Base-by-base conservation (phyloP, 192 early-diverging fungal genomes). In the Umbelopsis sp. region DNA sequence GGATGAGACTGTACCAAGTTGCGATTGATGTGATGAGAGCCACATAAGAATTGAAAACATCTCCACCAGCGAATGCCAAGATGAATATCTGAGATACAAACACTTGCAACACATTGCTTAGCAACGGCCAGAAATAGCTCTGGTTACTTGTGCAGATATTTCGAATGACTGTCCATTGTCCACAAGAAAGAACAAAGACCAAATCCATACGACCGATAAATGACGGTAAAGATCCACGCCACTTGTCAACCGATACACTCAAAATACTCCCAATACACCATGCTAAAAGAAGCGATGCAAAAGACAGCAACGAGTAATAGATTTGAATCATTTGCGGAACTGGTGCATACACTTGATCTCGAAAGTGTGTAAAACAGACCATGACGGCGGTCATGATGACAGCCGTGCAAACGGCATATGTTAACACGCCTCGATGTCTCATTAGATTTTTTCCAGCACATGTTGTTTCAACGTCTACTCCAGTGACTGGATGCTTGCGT, bases 151-250 rank as follows among this genome's bases (percentile, higher is more conserved):
- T 61, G 33, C 55, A 61, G 7, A 61, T 12, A 5, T 2, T 35
- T 35, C 55, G 55, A 35, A 61, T 61, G 7, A 61, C 55, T 33
- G 25, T 61, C 55, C 55, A 61, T 33, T 61, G 55, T 30, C 55
- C 55, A 61, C 55, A 61, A 5, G 55, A 61, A 30, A 61, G 55
- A 3, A 61, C 30, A 37, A 33, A 61, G 2, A 61, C 1, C 1
- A 61, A 0, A 35, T 61, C 55, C 30, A 61, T 35, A 8, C 55
- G 25, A 33, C 55, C 25, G 8, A 61, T 35, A 25, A 35, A 61
- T 0, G 27, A 30, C 16, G 55, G 55, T 16, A 35, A 4, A 3
- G 18, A 16, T 7, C 55, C 27, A 15, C 30, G 55, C 27, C 55
- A 33, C 55, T 61, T 61, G 1, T 61, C 55, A 18, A 61, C 1